Evolutionary conservation across 2,329 filamentous ascomycete species (phyloP), one percentile per base, ranked within the genome.

Genomic region (Arthrocladium fulminans): DNA sequence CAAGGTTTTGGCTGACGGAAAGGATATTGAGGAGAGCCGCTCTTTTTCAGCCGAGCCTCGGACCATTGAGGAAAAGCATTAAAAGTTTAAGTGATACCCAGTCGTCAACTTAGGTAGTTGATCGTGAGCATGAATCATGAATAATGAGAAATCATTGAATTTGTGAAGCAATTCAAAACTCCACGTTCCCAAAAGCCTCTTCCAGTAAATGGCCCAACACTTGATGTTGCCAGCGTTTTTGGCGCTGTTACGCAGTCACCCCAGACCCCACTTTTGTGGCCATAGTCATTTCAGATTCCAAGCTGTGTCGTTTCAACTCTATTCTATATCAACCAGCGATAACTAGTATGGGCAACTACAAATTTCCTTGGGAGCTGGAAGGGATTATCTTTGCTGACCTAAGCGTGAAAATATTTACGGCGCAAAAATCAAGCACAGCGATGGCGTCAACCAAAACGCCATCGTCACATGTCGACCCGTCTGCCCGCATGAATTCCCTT

Each of bases 21-120:
- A 47, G 34, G 44, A 47, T 10, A 47, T 47, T 27, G 44, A 47
- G 22, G 43, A 45, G 10, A 5, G 7, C 13, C 10, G 17, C 6
- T 15, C 32, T 35, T n/a, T 35, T 35, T 5, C 6, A n/a, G 10
- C 7, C 10, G 10, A 9, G 17, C 32, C 6, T n/a, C 13, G n/a
- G 32, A 35, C 32, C 4, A 35, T 35, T n/a, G 32, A 35, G n/a
- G 32, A 35, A 15, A 35, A 35, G 32, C 13, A 35, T 15, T 35
- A 35, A 15, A 35, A 15, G 10, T 13, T 7, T 29, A 7, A 7
- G 7, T 29, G 27, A 29, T 29, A 29, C 27, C 27, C 13, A 29
- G 27, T 29, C 27, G 7, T 29, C 27, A 13, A 29, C 7, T 29
- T 29, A 13, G 7, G 13, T 40, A 8, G 23, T 40, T 6, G 15